These are phyloP conservation scores for Austroboletus novae-zelandiae DNA, from an alignment of 1,284 basidiomycete species.

Conservation along the genomic window DNA sequence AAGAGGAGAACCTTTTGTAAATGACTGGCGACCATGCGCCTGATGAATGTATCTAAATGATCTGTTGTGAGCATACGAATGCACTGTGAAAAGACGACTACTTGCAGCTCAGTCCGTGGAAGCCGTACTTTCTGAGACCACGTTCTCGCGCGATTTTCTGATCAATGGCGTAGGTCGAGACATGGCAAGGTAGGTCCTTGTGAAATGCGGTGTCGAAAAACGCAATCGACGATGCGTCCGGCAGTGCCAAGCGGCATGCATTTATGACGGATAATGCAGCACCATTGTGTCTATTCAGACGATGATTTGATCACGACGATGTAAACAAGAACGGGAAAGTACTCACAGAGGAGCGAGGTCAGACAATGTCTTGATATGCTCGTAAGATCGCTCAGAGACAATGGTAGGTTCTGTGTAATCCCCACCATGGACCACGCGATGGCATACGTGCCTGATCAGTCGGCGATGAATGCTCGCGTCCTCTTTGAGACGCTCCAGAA, in stretches of 20 bases:
- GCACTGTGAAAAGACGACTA: conserved; percentile 3
- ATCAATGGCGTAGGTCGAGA: conserved; percentile 77
- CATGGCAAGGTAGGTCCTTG: conserved; percentile 66
- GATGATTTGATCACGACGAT: not conserved
- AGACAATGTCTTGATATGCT: conserved; percentile 71
- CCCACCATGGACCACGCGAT: conserved; percentile 84
- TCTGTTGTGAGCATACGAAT: conserved; percentile 17
- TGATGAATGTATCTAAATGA: conserved; percentile 58
- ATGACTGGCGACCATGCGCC: conserved; percentile 54
- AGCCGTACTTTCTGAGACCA: conserved; percentile 84
- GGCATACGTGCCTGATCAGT: conserved; percentile 56
- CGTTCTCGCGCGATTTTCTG: conserved; percentile 56
- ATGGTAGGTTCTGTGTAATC: conserved; percentile 65
- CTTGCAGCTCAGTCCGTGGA: conserved; percentile 78
- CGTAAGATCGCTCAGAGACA: conserved; percentile 59
- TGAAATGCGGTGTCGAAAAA: conserved; percentile 90
- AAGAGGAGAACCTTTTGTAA: conserved; percentile 47
- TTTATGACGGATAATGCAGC: conserved; percentile 60
- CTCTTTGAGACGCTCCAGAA: conserved; percentile 49
- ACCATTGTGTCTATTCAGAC: conserved; percentile 53
- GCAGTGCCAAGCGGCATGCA: conserved; percentile 61
- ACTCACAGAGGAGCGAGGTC: conserved; percentile 79
- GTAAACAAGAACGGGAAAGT: not conserved
- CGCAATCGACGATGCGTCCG: conserved; percentile 60
- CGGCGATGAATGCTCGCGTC: conserved; percentile 45